Evolutionary conservation across 2,329 filamentous ascomycete genomes (phyloP), one percentile per base, ranked within the genome.

Genomic region (Aspergillus pseudoterreus): DNA sequence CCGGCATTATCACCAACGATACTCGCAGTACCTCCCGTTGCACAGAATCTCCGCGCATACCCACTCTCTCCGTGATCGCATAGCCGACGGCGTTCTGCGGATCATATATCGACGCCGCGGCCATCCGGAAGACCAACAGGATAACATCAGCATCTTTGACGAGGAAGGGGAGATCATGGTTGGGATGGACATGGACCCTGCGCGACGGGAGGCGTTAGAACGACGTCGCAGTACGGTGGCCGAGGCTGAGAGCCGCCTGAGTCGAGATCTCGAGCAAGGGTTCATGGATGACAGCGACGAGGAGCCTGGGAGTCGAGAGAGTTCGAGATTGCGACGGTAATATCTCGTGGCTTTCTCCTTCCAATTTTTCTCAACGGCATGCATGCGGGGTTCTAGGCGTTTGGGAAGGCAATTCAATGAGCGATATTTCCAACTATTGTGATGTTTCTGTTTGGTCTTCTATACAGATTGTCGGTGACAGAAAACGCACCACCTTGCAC

Each of bases 191-290:
- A 80, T 87, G 38, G 75, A 82, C 57, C 62, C 70, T 9, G 60
- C 69, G 21, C 66, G 74, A 36, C 65, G 76, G 45, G 74, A 75
- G 53, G 75, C 71, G 2, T 55, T 77, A 53, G 66, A 71, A 57
- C 65, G 68, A 62, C 63, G 57, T 75, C 78, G 51, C 71, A 77
- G 49, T 72, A 71, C 45, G 64, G 73, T 60, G 32, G 60, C 59
- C n/a, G 69, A 68, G 30, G 70, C 56, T 45, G 69, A 69, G 61
- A 65, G 82, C 59, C 78, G 90, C 56, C 63, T 95, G 55, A 92
- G 89, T 68, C 78, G 90, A 71, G 90, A 95, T 75, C 70, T 92
- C 47, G 88, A 92, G 67, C 81, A 86, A 62, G 86, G 85, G 0
- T 90, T 90, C 65, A 82, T 82, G 71, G 86, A 89, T 66, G 85